phyloP scores from a whole-genome alignment of 495 filamentous ascomycete species.

The Hyaloscypha hepaticicola region DNA sequence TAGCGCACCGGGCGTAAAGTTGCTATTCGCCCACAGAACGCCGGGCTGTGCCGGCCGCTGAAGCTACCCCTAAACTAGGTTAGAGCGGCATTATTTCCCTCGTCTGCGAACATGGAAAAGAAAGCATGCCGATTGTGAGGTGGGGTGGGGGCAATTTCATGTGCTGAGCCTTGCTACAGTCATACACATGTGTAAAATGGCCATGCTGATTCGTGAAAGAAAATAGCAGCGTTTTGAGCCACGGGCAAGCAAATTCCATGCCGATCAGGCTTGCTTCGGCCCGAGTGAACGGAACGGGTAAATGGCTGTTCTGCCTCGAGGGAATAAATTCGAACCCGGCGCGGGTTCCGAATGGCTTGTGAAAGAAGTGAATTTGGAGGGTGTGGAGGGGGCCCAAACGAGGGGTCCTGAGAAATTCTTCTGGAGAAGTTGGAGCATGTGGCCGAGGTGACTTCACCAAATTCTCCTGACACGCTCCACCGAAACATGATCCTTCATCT shows the following conservation, averaged over 20 bases:
- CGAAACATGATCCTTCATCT: not conserved
- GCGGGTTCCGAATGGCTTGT: not conserved
- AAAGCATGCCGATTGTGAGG: not conserved
- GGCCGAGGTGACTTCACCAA: not conserved
- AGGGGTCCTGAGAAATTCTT: not conserved
- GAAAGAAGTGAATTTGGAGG: not conserved
- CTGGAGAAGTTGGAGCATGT: not conserved
- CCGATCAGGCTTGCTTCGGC: constrained; percentile 9
- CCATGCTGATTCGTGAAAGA: constrained; percentile 2
- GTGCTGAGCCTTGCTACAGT: not conserved
- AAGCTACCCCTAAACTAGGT: not conserved
- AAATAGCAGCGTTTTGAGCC: not conserved
- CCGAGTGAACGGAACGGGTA: constrained; percentile 8
- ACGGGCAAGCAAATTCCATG: not conserved
- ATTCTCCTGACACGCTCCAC: not conserved
- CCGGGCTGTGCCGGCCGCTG: not conserved
- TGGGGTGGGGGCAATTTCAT: not conserved
- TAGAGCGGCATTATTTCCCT: not conserved
- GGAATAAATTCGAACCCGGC: not conserved
- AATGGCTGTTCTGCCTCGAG: constrained; percentile 5
- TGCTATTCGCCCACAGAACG: not conserved
- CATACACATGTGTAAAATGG: not conserved
- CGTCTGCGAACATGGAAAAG: not conserved
- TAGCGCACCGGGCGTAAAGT: no score
- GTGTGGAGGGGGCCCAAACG: not conserved